Evolutionary conservation across 1,139 yeast species (phyloP).

Genomic region (Hyphopichia khmerensis): DNA sequence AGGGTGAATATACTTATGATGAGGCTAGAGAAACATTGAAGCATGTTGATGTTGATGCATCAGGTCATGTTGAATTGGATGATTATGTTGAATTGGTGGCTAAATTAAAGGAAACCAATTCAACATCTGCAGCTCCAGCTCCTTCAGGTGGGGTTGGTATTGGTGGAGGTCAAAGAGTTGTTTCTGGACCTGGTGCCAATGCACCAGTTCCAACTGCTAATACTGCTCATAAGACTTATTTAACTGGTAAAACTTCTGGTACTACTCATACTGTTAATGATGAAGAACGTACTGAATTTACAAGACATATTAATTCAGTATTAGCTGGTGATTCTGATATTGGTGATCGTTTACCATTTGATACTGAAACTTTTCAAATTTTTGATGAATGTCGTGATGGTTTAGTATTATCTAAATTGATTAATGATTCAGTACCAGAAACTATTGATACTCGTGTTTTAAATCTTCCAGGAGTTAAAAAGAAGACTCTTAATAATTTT

Average conservation of each 20-base stretch:
- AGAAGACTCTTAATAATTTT: slow-evolving; percentile 85
- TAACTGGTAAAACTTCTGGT: slow-evolving; percentile 79
- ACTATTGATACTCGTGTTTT: slow-evolving; percentile 97
- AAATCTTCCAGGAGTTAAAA: slow-evolving; percentile 73
- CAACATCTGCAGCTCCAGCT: slow-evolving; percentile 10
- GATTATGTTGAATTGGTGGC: slow-evolving; percentile 89
- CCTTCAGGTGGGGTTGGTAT: slow-evolving; percentile 18
- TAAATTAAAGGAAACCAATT: slow-evolving; percentile 53
- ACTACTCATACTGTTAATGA: slow-evolving; percentile 97
- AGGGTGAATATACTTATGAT: slow-evolving; percentile 83
- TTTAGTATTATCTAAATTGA: slow-evolving; percentile 84
- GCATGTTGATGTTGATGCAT: slow-evolving; percentile 88
- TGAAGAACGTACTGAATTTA: slow-evolving; percentile 94
- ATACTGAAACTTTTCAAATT: slow-evolving; percentile 90
- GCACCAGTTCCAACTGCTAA: slow-evolving; percentile 48
- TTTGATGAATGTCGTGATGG: slow-evolving; percentile 98
- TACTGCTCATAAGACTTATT: slow-evolving; percentile 70
- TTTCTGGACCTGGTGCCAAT: slow-evolving; percentile 15
- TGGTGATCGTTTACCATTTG: slow-evolving; percentile 85
- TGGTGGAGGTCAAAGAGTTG: slow-evolving; percentile 12
- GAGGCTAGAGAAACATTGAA: slow-evolving; percentile 92
- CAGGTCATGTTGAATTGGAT: slow-evolving; percentile 94
- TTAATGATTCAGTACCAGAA: slow-evolving; percentile 97
- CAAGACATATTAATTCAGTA: slow-evolving; percentile 91
- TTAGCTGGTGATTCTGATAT: slow-evolving; percentile 87